phyloP scores from a whole-genome alignment of 805 yeast species.

The Naumovozyma baii region DNA sequence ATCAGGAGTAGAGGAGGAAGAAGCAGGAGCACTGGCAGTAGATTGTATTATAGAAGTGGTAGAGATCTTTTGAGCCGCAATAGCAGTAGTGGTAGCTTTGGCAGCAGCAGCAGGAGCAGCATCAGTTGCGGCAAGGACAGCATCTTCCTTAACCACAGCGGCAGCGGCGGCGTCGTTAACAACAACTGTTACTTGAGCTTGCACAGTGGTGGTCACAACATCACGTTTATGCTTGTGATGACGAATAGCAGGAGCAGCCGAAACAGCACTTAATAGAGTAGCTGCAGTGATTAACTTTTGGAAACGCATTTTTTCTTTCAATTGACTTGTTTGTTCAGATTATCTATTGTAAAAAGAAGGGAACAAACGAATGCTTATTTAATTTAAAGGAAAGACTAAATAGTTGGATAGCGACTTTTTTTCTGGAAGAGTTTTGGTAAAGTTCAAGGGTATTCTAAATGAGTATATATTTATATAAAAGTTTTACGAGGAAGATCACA shows the following conservation, averaged over 20 bases:
- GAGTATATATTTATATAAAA: not conserved
- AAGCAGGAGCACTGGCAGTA: conserved; percentile 27
- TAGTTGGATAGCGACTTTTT: conserved; percentile 1
- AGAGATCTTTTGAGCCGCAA: not conserved
- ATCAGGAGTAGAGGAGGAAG: conserved; percentile 28
- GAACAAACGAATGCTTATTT: too few species aligned
- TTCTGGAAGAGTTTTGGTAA: not conserved
- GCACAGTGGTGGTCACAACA: conserved; percentile 40
- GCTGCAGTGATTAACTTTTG: conserved; percentile 33
- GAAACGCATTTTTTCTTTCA: conserved; percentile 45
- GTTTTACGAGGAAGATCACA: not conserved
- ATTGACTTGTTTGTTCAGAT: not conserved
- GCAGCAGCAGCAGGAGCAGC: conserved; percentile 12
- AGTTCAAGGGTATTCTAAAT: too few species aligned
- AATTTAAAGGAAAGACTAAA: conserved; percentile 1
- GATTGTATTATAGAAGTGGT: conserved; percentile 17
- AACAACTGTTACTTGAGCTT: conserved; percentile 33
- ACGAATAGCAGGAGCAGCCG: conserved; percentile 6
- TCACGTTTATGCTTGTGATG: conserved; percentile 35
- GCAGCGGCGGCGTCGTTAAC: not conserved
- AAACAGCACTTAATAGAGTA: conserved; percentile 1
- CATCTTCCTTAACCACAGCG: conserved; percentile 17
- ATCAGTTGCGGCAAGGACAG: conserved; percentile 16
- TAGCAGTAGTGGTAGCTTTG: conserved; percentile 20
- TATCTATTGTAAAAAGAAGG: too few species aligned